Conservation (phyloP, 192 early-diverging fungal genomes). For the Chytriomyces sp. region DNA sequence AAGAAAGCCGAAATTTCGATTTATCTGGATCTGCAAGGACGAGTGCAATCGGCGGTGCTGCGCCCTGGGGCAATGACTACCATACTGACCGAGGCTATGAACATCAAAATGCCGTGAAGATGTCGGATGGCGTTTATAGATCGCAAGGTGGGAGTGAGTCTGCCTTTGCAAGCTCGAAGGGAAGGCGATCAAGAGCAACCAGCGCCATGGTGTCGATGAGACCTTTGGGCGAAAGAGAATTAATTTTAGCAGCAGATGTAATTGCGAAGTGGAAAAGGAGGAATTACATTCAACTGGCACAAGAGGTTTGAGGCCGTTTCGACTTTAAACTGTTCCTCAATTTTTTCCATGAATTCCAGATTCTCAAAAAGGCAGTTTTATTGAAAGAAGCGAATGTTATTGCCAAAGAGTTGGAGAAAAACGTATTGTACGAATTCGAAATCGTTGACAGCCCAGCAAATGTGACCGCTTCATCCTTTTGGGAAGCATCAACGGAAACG, state of each 20-base stretch:
- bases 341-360: background rate
- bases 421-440: constrained; percentile 83
- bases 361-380: constrained; percentile 33
- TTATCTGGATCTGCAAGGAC: too few species aligned
- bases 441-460: constrained; percentile 39
- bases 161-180: background rate
- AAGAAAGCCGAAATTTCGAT: too few species aligned
- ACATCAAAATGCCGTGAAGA: background rate
- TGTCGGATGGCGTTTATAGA: background rate
- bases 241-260: constrained; percentile 14
- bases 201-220: background rate
- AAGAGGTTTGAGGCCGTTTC: constrained; percentile 22
- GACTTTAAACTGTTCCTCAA: background rate
- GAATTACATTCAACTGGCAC: constrained; percentile 39
- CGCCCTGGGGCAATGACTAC: too few species aligned
- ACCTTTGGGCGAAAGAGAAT: constrained; percentile 16
- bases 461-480: constrained; percentile 41
- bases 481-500: constrained; percentile 37
- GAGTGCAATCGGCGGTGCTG: too few species aligned
- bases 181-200: background rate
- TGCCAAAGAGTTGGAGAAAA: constrained; percentile 78
- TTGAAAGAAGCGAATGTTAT: constrained; percentile 94
- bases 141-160: background rate
- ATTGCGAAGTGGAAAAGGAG: constrained; percentile 37
- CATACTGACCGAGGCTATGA: too few species aligned